Conservation (phyloP, 306 rosid species). For the Spatholobus suberectus region DNA sequence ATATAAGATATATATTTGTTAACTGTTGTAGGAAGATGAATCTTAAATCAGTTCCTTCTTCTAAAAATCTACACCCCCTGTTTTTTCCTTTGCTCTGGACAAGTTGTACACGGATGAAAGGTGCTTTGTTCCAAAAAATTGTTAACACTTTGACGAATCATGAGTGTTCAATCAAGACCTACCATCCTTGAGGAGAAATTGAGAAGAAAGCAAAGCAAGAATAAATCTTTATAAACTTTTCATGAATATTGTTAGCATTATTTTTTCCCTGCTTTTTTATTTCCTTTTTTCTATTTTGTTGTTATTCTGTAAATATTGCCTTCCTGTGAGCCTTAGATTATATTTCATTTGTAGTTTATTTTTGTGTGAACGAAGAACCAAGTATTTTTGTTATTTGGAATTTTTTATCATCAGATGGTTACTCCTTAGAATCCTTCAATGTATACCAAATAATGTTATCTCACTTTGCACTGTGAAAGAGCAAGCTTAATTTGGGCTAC, state of each 20-base stretch:
- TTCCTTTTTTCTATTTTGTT: neutral
- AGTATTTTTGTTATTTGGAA: neutral
- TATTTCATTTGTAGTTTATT: constrained; percentile 18
- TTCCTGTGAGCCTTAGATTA: constrained; percentile 6
- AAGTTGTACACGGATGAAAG: constrained; percentile 69
- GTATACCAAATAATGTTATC: too few species aligned
- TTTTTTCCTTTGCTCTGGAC: constrained; percentile 66
- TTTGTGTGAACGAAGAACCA: neutral
- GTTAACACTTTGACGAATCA: constrained; percentile 47
- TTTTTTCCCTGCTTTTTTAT: neutral
- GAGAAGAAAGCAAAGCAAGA: constrained; percentile 27
- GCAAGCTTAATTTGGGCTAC: too few species aligned
- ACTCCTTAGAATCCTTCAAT: too few species aligned
- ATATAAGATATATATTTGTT: too few species aligned
- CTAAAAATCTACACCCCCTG: constrained; percentile 46
- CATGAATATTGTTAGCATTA: too few species aligned
- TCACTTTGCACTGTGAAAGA: too few species aligned
- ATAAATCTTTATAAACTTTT: neutral
- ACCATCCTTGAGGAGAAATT: constrained; percentile 38
- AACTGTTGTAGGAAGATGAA: constrained; percentile 21
- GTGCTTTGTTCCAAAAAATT: constrained; percentile 66
- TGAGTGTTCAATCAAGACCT: constrained; percentile 48
- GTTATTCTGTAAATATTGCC: neutral
- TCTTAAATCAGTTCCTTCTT: too few species aligned
- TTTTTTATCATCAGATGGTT: neutral